phyloP scores from a whole-genome alignment of 768 basidiomycete genomes.

The Cystofilobasidium bisporidii region DNA sequence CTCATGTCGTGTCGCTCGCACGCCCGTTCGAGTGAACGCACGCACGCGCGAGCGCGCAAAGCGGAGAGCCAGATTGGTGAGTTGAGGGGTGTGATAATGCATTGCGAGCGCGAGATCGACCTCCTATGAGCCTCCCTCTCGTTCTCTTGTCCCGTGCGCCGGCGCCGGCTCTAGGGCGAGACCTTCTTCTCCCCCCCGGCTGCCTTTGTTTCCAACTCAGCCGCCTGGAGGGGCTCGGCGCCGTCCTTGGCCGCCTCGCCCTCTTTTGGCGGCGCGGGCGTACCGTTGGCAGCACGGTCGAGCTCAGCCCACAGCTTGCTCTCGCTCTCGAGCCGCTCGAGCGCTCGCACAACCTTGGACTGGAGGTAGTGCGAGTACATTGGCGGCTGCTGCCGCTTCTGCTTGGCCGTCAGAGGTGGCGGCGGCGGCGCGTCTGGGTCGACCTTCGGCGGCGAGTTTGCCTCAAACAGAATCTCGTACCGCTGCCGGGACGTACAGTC shows the following conservation, averaged over 20 bases:
- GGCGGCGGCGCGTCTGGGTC: conserved; percentile 28
- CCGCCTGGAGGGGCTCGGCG: neutral
- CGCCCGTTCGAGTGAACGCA: too few species aligned
- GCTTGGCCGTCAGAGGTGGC: conserved; percentile 20
- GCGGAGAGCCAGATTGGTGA: too few species aligned
- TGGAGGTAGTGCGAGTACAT: conserved; percentile 81
- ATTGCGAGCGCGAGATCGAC: too few species aligned
- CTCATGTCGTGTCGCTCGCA: too few species aligned
- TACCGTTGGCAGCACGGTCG: neutral
- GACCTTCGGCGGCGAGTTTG: conserved; percentile 61
- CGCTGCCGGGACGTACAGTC: conserved; percentile 48
- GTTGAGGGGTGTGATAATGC: too few species aligned
- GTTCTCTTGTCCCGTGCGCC: too few species aligned
- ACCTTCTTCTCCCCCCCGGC: too few species aligned
- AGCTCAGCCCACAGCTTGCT: conserved; percentile 31
- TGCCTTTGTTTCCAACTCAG: too few species aligned
- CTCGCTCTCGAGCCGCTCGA: conserved; percentile 92
- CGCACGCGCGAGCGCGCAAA: too few species aligned
- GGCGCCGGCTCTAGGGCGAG: too few species aligned
- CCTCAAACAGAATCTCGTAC: conserved; percentile 86
- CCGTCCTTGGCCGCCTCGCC: neutral
- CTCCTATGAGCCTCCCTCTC: too few species aligned
- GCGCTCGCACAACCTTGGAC: conserved; percentile 90
- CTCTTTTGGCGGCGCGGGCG: neutral
- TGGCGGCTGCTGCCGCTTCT: conserved; percentile 26